Base-by-base conservation (phyloP, 352 stramenopile species). In the Thalassiosira delicatula region DNA sequence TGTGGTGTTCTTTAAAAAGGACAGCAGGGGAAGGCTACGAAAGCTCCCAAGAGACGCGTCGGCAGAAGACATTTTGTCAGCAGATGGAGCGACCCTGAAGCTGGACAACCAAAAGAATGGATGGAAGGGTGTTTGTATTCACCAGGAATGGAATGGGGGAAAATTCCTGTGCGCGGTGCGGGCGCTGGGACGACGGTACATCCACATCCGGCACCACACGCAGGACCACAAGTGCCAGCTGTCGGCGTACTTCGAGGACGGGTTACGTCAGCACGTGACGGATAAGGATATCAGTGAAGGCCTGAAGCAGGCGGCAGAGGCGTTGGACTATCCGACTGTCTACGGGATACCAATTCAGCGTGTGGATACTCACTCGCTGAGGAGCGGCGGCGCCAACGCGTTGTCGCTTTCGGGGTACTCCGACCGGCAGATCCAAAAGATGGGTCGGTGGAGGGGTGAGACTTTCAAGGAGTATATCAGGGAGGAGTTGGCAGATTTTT, bases 391-490 rank as follows among this genome's bases (percentile, higher is more conserved):
- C 3, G 57, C 62, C 0, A 83, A 72, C 40, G 66, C 67, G 17
- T 32, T 78, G 7, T 23, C 29, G 7, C 27, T 83, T 12, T 23
- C 19, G 29, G 67, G 74, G 0, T 76, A 76, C 27, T 57, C 32
- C 0, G 46, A 77, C 21, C 1, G 12, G 25, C 4, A 81, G 21
- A 81, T 82, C 30, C 56, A 82, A 44, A 82, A 82, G 27, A 63
- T 82, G 63, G 66, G 75, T 1, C 56, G 66, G 2, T 83, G 56
- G 75, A n/a, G 46, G 1, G 30, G 46, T 0, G 56, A 54, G 1
- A 83, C 67, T n/a, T 83, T 78, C 27, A 69, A 62, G 25, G 65
- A 78, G 35, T 83, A 83, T 25, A 72, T 83, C 25, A 9, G 44
- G 1, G 74, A 81, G 8, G 2, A 63, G n/a, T 59, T 81, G 12